phyloP scores from a whole-genome alignment of 306 rosid species.

The Trifolium repens region DNA sequence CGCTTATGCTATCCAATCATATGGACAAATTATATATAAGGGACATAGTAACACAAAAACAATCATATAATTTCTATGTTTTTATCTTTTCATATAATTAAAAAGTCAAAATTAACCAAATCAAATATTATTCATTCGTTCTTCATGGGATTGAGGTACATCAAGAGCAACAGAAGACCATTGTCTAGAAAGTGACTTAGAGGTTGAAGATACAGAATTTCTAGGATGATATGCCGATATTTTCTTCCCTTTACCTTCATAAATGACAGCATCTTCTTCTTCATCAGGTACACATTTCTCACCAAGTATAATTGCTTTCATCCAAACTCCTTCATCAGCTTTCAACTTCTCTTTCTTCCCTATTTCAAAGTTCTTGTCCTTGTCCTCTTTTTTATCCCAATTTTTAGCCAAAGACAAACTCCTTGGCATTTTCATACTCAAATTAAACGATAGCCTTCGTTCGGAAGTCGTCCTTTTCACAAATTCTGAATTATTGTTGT shows the following conservation, averaged over 20 bases:
- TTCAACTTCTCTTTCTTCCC: slow-evolving; percentile 44
- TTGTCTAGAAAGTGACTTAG: slow-evolving; percentile 57
- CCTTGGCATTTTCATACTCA: slow-evolving; percentile 57
- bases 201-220: slow-evolving; percentile 31
- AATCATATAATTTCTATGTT: not conserved
- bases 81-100: not conserved
- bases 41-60: not conserved
- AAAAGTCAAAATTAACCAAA: slow-evolving; percentile 4
- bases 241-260: slow-evolving; percentile 65
- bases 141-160: slow-evolving; percentile 20
- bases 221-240: slow-evolving; percentile 76
- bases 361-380: not conserved
- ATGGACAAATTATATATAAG: not conserved
- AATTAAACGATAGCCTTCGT: slow-evolving; percentile 42
- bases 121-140: slow-evolving; percentile 27
- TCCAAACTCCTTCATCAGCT: slow-evolving; percentile 75
- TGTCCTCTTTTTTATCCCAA: slow-evolving; percentile 37
- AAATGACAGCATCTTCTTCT: slow-evolving; percentile 58
- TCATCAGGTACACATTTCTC: slow-evolving; percentile 73
- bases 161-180: slow-evolving; percentile 49
- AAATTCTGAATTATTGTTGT: not conserved
- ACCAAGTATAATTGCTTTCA: slow-evolving; percentile 80
- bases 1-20: not conserved
- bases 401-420: slow-evolving; percentile 57
- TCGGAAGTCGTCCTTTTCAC: slow-evolving; percentile 55